These are phyloP conservation scores for Cercospora sp. DNA, from an alignment of 2,329 filamentous ascomycete species.

Conservation along the genomic window DNA sequence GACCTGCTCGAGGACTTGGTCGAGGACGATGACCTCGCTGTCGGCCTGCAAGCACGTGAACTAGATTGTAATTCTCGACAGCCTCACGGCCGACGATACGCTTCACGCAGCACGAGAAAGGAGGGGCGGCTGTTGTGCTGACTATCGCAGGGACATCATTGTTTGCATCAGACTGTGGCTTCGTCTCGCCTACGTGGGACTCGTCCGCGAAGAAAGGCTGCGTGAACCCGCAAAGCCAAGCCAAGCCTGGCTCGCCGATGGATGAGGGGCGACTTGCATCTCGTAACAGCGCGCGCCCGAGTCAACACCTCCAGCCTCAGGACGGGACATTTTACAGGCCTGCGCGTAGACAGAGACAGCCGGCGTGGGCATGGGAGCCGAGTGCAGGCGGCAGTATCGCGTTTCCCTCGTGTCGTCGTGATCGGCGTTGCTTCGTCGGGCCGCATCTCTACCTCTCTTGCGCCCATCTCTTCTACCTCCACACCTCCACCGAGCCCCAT, in stretches of 20 bases:
- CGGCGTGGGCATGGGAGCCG: neutral
- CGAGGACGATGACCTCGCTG: neutral
- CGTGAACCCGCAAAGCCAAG: neutral
- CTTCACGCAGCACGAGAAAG: neutral
- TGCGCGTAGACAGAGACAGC: neutral
- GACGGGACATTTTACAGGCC: neutral
- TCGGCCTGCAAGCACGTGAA: neutral
- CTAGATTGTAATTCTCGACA: neutral
- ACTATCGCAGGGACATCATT: neutral
- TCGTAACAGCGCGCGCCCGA: neutral
- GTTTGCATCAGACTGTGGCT: neutral
- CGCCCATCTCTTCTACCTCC: neutral
- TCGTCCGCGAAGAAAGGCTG: neutral
- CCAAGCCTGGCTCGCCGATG: neutral
- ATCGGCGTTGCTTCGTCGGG: slow-evolving; percentile 10
- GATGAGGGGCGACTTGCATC: slow-evolving; percentile 1
- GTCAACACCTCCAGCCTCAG: neutral
- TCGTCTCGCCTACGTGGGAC: neutral
- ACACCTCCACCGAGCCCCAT: slow-evolving; percentile 11
- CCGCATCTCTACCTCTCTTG: neutral
- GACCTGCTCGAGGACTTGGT: slow-evolving; percentile 1
- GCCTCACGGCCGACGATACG: neutral
- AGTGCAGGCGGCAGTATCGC: neutral
- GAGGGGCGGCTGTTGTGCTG: neutral
- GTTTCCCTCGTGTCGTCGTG: slow-evolving; percentile 7